Evolutionary conservation across 148 eudicot species (phyloP).

Genomic region (Chenopodium quinoa): DNA sequence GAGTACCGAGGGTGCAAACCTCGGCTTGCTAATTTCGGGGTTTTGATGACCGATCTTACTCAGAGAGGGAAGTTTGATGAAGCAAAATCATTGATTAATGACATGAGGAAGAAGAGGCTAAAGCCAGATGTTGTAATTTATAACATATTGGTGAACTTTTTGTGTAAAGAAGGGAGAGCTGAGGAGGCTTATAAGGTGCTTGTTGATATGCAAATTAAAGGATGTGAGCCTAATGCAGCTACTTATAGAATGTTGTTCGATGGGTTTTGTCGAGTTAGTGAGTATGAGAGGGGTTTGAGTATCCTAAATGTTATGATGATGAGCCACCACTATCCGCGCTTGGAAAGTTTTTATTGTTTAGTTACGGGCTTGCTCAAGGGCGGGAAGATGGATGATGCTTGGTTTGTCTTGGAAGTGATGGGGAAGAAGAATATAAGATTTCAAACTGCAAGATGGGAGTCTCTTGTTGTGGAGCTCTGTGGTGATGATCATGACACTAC

Average conservation of each 20-base stretch:
- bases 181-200: constrained; percentile 74
- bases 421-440: constrained; percentile 57
- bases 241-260: constrained; percentile 86
- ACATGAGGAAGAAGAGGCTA: constrained; percentile 73
- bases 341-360: constrained; percentile 60
- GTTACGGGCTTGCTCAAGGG: constrained; percentile 53
- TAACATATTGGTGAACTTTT: constrained; percentile 63
- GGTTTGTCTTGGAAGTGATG: constrained; percentile 80
- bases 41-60: constrained; percentile 72
- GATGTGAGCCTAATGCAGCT: constrained; percentile 82
- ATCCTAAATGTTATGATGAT: constrained; percentile 69
- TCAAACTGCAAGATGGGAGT: constrained; percentile 51
- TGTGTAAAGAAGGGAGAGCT: constrained; percentile 56
- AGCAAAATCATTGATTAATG: constrained; percentile 60
- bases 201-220: constrained; percentile 76
- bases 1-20: constrained; percentile 81
- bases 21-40: constrained; percentile 59
- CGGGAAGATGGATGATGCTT: constrained; percentile 62
- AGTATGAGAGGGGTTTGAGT: constrained; percentile 58
- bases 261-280: constrained; percentile 60
- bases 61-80: constrained; percentile 61
- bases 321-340: constrained; percentile 66
- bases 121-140: constrained; percentile 76
- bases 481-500: constrained; percentile 16
- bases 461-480: constrained; percentile 47